Percentiles rank a stretch among this genome's conserved stretches.
Conservation (phyloP, 176 grass and related monocot genomes). For the Aegilops sharonensis region DNA sequence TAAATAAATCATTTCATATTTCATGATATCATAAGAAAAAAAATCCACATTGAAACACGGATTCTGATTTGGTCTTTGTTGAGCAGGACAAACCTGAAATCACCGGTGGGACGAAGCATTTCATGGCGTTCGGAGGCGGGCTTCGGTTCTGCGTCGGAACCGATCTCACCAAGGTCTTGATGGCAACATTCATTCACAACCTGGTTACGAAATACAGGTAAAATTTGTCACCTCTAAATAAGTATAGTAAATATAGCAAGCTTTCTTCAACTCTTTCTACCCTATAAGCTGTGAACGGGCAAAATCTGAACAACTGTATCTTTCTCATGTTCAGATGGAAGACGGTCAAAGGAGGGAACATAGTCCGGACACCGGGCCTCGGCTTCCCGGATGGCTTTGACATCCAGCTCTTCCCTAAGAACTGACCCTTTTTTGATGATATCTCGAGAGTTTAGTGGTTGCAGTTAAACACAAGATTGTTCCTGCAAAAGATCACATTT, state of each 20-base stretch:
- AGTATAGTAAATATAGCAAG: not conserved
- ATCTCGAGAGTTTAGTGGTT: not conserved
- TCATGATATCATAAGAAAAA: not conserved
- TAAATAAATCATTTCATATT: not conserved
- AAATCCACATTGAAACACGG: not conserved
- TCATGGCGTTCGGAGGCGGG: constrained; percentile 60
- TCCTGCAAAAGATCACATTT: constrained; percentile 32
- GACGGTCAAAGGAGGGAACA: constrained; percentile 75
- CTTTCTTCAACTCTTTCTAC: not conserved
- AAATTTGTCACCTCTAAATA: not conserved
- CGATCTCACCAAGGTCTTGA: constrained; percentile 57
- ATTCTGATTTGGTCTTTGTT: constrained; percentile 21
- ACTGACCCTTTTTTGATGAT: constrained; percentile 26
- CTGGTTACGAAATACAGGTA: constrained; percentile 85
- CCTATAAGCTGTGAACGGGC: not conserved
- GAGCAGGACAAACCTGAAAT: constrained; percentile 55
- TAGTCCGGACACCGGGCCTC: constrained; percentile 71
- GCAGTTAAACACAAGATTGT: constrained; percentile 15
- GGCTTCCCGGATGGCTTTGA: constrained; percentile 77
- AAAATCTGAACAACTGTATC: constrained; percentile 16
- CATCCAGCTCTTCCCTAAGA: constrained; percentile 57
- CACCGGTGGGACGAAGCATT: constrained; percentile 57
- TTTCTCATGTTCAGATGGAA: constrained; percentile 43
- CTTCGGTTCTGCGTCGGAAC: constrained; percentile 60
- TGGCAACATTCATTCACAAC: constrained; percentile 76